Evolutionary conservation across 2,329 filamentous ascomycete genomes (phyloP), one percentile per base, ranked within the genome.

Genomic region (Chaetomium sp.): DNA sequence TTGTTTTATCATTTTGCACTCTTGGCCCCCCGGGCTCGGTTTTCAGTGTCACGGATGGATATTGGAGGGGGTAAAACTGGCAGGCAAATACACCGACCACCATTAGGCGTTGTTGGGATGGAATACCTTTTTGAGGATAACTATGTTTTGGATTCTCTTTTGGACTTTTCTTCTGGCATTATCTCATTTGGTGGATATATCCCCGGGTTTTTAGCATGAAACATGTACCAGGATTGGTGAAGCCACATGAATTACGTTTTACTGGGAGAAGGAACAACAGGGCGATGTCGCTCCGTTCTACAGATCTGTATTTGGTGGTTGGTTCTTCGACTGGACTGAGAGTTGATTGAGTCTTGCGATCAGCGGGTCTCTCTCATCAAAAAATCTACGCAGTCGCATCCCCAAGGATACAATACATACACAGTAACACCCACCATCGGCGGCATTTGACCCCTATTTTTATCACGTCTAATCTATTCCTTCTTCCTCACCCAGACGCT

Each of bases 81-180:
- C 45, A 33, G 38, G 55, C 10, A 21, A 33, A 62, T 54, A 55
- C 55, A 62, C 35, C 53, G 19, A 56, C 29, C 55, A 65, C 63
- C 63, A 55, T 62, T 65, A 56, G 63, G 63, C 55, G 59, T 65
- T 65, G 59, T 65, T 65, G 55, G 55, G 59, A 55, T 57, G 59
- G 55, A 38, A 61, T 61, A 61, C 63, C 63, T 57, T 31, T 64
- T 31, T 42, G 47, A 55, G 54, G 63, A 56, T n/a, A 29, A 31
- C 51, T 58, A 55, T 47, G 38, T 62, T 65, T 62, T 47, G 57
- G 51, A 42, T 45, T 50, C 19, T 27, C 12, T 31, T 31, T 54
- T 33, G 35, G 38, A 19, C 31, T 53, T 57, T 21, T 23, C n/a
- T 50, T 60, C 21, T 35, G 35, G 50, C 19, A 33, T 62, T 54